Base-by-base conservation (phyloP, 441 rosid genomes). In the Hura crepitans region DNA sequence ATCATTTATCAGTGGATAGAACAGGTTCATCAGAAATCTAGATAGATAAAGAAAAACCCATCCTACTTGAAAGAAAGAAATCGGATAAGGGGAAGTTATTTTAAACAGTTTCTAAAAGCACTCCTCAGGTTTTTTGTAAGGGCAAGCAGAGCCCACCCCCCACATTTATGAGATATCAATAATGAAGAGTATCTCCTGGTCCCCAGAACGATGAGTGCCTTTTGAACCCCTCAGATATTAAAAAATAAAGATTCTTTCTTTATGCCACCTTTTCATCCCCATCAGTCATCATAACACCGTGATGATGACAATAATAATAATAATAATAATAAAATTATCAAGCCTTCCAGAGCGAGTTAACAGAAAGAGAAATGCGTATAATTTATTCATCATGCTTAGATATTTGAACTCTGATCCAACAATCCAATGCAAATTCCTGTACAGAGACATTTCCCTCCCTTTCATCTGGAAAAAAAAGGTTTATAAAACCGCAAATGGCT, bases 381-480 rank as follows among this genome's bases (percentile, higher is more conserved):
- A 70, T 74, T 85, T 80, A 71, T 78, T 81, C 46, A 69, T 79
- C 57, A 54, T 61, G 77, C 80, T 72, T 62, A 77, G 56, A 69
- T 54, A 28, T 73, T 70, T 57, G 14, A 72, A 22, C 9, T 55
- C 62, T 33, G 39, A 73, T 67, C 70, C 65, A 77, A 72, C 75
- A 78, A 77, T 65, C 70, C 76, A 79, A 72, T 42, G 51, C 51
- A 43, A 43, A 55, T 75, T 81, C 77, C 85, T 81, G 72, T 84
- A 84, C 87, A 83, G 58, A 62, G 33, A 68, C 66, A 63, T 45
- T 53, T 51, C 42, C 71, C 69, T 55, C 62, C 55, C 62, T 31
- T 49, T 42, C 51, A 57, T 54, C 43, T 51, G 6, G 37, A 22
- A 39, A 27, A 51, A 71, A 46, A 43, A 73, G 25, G 35, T 65